Conservation (phyloP, 768 basidiomycete species). For the Suillus placidus region DNA sequence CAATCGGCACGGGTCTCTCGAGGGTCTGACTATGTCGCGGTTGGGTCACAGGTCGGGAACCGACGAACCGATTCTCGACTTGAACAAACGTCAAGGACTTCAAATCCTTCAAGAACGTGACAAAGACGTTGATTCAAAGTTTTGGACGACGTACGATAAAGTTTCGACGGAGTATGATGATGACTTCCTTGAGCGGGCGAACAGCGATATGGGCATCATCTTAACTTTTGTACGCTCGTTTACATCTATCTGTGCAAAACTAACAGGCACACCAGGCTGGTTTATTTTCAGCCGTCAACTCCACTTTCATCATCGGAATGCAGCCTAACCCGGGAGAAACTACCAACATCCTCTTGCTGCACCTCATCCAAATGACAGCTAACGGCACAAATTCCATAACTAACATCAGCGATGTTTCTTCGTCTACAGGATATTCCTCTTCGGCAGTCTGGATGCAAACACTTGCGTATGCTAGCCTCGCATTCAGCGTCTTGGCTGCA, state of each 20-base stretch:
- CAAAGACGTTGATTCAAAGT: not conserved
- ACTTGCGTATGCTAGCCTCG: conserved; percentile 16
- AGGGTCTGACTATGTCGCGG: not conserved
- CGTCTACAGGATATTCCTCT: conserved; percentile 7
- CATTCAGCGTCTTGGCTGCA: conserved; percentile 16
- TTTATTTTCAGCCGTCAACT: conserved; percentile 41
- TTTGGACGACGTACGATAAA: conserved; percentile 16
- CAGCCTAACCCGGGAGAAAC: conserved; percentile 26
- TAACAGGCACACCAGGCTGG: conserved; percentile 32
- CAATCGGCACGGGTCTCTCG: too few relatives aligned
- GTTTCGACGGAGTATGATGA: conserved; percentile 17
- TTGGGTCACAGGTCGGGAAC: not conserved
- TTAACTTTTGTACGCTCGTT: conserved; percentile 22
- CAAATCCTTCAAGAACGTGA: conserved; percentile 12
- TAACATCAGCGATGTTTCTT: conserved; percentile 2
- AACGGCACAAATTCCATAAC: not conserved
- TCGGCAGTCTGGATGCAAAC: conserved; percentile 8
- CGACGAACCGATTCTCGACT: not conserved
- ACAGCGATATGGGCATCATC: conserved; percentile 19
- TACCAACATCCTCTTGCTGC: conserved; percentile 23
- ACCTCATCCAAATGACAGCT: not conserved
- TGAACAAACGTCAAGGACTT: not conserved
- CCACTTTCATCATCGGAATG: conserved; percentile 40
- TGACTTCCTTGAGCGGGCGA: conserved; percentile 15
- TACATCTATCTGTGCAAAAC: not conserved